A percentile compares a stretch with the other conserved stretches of the same genome.
These are phyloP conservation scores for Crucihimalaya himalaica DNA, from an alignment of 345 rosid genomes.

Conservation along the genomic window DNA sequence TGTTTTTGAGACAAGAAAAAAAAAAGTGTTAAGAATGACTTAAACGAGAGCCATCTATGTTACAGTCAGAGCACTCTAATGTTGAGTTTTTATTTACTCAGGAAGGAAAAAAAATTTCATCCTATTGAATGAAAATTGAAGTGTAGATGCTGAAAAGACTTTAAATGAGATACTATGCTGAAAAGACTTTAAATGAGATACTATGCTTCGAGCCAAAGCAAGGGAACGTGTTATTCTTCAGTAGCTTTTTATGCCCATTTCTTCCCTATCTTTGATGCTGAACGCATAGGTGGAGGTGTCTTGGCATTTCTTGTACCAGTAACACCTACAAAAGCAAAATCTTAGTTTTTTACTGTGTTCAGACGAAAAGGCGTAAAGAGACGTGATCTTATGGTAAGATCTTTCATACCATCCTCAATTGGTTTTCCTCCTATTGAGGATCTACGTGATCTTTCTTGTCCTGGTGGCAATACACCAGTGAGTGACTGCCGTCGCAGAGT, in stretches of 20 bases:
- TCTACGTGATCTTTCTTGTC: slow-evolving; percentile 56
- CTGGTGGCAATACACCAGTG: slow-evolving; percentile 54
- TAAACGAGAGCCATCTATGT: slow-evolving; percentile 22
- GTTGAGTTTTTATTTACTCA: slow-evolving; percentile 38
- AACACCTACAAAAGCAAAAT: slow-evolving; percentile 31
- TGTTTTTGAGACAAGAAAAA: slow-evolving; percentile 22
- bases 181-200: slow-evolving; percentile 15
- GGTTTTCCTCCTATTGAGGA: slow-evolving; percentile 85
- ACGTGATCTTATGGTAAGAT: background rate
- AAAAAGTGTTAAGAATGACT: slow-evolving; percentile 26
- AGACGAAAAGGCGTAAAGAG: background rate
- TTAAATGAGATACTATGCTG: slow-evolving; percentile 40
- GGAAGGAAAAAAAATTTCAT: background rate
- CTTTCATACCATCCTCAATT: slow-evolving; percentile 49
- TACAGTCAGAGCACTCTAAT: slow-evolving; percentile 32
- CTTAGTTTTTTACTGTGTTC: slow-evolving; percentile 9
- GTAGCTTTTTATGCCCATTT: slow-evolving; percentile 46
- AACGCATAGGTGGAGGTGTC: slow-evolving; percentile 75
- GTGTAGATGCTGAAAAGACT: slow-evolving; percentile 16
- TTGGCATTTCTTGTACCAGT: slow-evolving; percentile 60
- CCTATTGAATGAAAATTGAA: slow-evolving; percentile 14
- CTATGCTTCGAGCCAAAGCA: slow-evolving; percentile 61
- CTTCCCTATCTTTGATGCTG: slow-evolving; percentile 48
- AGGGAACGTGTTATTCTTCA: slow-evolving; percentile 22
- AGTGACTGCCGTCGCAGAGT: slow-evolving; percentile 74